These are phyloP conservation scores for Vitis vinifera DNA, from an alignment of 164 flowering plant genomes.

Conservation along the genomic window DNA sequence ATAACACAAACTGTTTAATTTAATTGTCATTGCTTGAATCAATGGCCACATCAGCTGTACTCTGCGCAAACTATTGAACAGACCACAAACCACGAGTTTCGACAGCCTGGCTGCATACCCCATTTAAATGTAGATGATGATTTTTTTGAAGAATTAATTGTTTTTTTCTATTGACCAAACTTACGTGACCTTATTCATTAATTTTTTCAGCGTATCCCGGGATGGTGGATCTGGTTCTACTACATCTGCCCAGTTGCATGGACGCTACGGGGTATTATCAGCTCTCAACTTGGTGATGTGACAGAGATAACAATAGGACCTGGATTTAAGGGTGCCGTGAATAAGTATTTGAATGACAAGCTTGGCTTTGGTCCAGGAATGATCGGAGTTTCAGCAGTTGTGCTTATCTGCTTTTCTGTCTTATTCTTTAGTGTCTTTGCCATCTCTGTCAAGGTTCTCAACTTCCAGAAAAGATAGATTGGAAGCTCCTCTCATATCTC, in stretches of 20 bases:
- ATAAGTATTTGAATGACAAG: constrained; percentile 45
- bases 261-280: constrained; percentile 71
- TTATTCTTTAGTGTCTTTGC: constrained; percentile 73
- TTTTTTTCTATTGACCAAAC: neutral
- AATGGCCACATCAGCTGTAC: too few species aligned
- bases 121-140: too few species aligned
- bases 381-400: constrained; percentile 49
- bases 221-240: constrained; percentile 94
- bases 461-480: constrained; percentile 58
- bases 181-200: neutral
- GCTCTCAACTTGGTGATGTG: constrained; percentile 84
- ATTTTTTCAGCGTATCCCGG: constrained; percentile 60
- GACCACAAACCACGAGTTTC: too few species aligned
- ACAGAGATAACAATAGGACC: constrained; percentile 50
- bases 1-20: too few species aligned
- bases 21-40: too few species aligned
- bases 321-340: constrained; percentile 64
- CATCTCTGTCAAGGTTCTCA: constrained; percentile 59
- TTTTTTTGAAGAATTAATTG: too few species aligned
- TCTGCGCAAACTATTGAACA: too few species aligned
- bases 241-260: constrained; percentile 78
- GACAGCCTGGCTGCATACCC: too few species aligned
- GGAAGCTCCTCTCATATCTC: neutral
- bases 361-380: constrained; percentile 55
- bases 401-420: constrained; percentile 46